A percentile compares a stretch with the other conserved stretches of the same genome.
These are phyloP conservation scores for Wallacemonas rigidus DNA, from an alignment of 208 protist species.

Conservation along the genomic window DNA sequence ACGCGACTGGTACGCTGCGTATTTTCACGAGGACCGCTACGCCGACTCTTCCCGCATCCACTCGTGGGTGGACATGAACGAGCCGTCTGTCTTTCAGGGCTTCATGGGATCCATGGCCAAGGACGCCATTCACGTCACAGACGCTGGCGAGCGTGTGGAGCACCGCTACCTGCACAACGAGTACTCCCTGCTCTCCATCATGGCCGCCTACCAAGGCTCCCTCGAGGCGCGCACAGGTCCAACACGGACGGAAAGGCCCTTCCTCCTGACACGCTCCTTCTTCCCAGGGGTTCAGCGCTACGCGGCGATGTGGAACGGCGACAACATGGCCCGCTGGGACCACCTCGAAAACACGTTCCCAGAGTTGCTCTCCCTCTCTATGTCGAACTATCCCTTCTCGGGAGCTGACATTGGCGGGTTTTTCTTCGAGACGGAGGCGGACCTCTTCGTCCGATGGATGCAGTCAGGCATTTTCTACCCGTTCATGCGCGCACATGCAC, in stretches of 20 bases:
- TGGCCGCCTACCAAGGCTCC: slow-evolving; percentile 91
- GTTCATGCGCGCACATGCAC: slow-evolving; percentile 98
- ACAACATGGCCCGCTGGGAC: slow-evolving; percentile 96
- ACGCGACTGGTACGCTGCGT: slow-evolving; percentile 92
- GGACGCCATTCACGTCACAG: slow-evolving; percentile 84
- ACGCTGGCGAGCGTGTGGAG: slow-evolving; percentile 65
- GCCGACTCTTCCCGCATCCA: slow-evolving; percentile 90
- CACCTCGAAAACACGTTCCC: slow-evolving; percentile 94
- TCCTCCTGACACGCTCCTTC: slow-evolving; percentile 98
- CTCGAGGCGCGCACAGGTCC: slow-evolving; percentile 49
- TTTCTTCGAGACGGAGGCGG: slow-evolving; percentile 95
- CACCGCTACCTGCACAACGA: slow-evolving; percentile 98
- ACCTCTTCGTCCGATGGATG: slow-evolving; percentile 98
- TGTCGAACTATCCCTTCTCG: slow-evolving; percentile 96
- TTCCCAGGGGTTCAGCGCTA: slow-evolving; percentile 98
- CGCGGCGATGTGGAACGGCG: slow-evolving; percentile 98
- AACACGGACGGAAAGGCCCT: slow-evolving; percentile 85
- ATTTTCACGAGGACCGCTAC: slow-evolving; percentile 92
- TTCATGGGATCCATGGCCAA: slow-evolving; percentile 95
- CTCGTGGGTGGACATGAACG: slow-evolving; percentile 99
- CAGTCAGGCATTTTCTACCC: slow-evolving; percentile 96
- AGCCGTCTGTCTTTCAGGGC: slow-evolving; percentile 97
- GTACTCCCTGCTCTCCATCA: slow-evolving; percentile 93
- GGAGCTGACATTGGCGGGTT: slow-evolving; percentile 99
- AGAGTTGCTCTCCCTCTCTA: slow-evolving; percentile 95